Conservation (phyloP, 306 rosid species). For the Phaseolus lunatus region DNA sequence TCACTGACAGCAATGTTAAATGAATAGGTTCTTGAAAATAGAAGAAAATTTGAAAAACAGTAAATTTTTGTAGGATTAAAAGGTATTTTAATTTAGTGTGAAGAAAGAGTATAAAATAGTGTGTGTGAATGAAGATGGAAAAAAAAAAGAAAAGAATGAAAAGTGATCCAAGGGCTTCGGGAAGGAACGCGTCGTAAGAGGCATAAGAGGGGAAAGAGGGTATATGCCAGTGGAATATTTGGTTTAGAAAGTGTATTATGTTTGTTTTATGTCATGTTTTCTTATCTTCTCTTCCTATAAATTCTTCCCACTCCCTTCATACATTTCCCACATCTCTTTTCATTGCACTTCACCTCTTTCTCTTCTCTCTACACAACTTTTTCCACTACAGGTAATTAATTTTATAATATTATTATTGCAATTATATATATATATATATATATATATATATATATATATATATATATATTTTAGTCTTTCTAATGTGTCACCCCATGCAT, state of each 20-base stretch:
- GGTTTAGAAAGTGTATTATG: neutral
- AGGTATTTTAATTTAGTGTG: too few species aligned
- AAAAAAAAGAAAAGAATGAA: too few species aligned
- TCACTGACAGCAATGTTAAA: too few species aligned
- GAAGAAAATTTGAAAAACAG: too few species aligned
- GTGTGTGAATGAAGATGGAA: too few species aligned
- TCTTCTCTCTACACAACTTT: neutral
- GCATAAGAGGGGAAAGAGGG: neutral
- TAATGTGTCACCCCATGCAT: constrained; percentile 39
- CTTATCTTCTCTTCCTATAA: constrained; percentile 26
- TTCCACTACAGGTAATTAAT: constrained; percentile 23
- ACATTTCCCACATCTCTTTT: neutral
- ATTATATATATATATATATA: too few species aligned
- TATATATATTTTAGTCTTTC: too few species aligned
- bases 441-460: too few species aligned
- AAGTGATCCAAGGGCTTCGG: neutral
- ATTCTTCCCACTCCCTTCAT: constrained; percentile 15
- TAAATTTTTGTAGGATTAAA: too few species aligned
- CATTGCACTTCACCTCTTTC: neutral
- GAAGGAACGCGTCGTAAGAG: constrained; percentile 41
- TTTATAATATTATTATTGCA: neutral
- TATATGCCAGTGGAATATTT: constrained; percentile 49
- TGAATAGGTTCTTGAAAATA: too few species aligned
- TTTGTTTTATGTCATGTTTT: neutral
- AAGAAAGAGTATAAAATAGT: too few species aligned